Evolutionary conservation across 208 protist genomes (phyloP).

Genomic region (Tritrichomonas musculus): DNA sequence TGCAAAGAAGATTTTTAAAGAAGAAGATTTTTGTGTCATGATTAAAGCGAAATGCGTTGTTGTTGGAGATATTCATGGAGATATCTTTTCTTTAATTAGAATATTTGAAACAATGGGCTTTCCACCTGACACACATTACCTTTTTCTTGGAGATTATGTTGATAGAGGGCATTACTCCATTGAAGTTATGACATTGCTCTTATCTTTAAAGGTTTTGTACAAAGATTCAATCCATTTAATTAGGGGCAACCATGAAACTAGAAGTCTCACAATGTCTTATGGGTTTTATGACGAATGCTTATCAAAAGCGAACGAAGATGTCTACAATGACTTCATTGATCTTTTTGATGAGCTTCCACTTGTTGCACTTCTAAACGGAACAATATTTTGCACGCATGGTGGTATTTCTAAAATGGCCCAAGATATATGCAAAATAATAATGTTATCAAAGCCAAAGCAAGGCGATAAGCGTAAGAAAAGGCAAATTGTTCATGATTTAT

Average conservation of each 20-base stretch:
- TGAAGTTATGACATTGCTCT: slow-evolving; percentile 75
- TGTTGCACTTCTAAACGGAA: no score
- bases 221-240: slow-evolving; percentile 86
- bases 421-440: no score
- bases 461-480: no score
- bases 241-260: slow-evolving; percentile 93
- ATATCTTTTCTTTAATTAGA: slow-evolving; percentile 65
- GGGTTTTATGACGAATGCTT: slow-evolving; percentile 79
- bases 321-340: no score
- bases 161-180: slow-evolving; percentile 53
- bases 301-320: slow-evolving; percentile 52
- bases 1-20: no score
- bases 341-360: no score
- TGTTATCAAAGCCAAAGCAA: no score
- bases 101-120: slow-evolving; percentile 63
- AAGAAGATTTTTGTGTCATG: no score
- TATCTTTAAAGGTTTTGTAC: slow-evolving; percentile 66
- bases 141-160: slow-evolving; percentile 74
- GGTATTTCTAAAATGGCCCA: no score
- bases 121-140: slow-evolving; percentile 86
- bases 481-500: no score
- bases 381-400: no score
- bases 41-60: neutral
- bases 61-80: neutral
- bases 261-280: slow-evolving; percentile 90